These are phyloP conservation scores for Sordariomycetes sp. DNA, from an alignment of 2,329 filamentous ascomycete genomes.

Conservation along the genomic window DNA sequence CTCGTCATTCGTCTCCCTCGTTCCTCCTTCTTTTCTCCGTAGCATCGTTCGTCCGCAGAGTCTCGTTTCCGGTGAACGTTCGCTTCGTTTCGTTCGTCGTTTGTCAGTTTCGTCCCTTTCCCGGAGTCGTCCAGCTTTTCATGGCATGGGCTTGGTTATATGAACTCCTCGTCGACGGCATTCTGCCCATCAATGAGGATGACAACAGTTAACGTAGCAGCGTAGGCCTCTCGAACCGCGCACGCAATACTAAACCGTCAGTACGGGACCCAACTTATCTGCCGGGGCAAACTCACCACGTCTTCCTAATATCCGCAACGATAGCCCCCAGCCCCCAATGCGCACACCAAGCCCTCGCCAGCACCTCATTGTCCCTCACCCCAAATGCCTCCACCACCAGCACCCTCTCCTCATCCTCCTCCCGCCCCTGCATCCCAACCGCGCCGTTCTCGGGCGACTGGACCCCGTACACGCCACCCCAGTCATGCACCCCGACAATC, in stretches of 20 bases:
- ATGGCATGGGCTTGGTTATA: no score
- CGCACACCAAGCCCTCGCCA: slow-evolving; percentile 67
- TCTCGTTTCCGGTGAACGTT: background rate
- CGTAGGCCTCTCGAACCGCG: slow-evolving; percentile 65
- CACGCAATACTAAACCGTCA: slow-evolving; percentile 49
- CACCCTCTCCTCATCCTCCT: slow-evolving; percentile 50
- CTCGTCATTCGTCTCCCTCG: background rate
- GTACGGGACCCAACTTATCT: background rate
- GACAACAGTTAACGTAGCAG: slow-evolving; percentile 60
- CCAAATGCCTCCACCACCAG: slow-evolving; percentile 65
- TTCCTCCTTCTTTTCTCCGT: background rate
- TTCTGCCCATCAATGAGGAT: slow-evolving; percentile 46
- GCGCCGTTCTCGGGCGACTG: background rate
- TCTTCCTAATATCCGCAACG: slow-evolving; percentile 57
- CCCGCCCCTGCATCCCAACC: slow-evolving; percentile 12
- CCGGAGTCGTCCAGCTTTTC: background rate
- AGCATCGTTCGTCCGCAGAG: background rate
- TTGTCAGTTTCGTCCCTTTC: background rate
- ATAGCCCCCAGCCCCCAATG: slow-evolving; percentile 65
- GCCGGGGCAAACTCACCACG: slow-evolving; percentile 39
- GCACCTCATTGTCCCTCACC: slow-evolving; percentile 63
- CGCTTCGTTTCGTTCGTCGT: background rate
- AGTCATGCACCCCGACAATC: slow-evolving; percentile 54
- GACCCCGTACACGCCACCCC: slow-evolving; percentile 38
- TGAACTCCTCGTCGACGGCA: background rate